Conservation (phyloP, 345 rosid species). For the rapeseed (Brassica napus) region Da-Ae NC_063445.1:19759001-19759500, state of each 20-base stretch:
- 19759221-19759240: not conserved
- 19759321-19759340: not conserved
- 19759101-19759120: not conserved
- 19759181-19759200: not conserved
- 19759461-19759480: no score
- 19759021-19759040: not conserved
- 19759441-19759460: no score
- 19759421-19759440: no score
- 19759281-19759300: not conserved
- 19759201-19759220: not conserved
- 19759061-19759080: not conserved
- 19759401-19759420: no score
- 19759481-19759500: no score
- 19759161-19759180: slow-evolving; percentile 22
- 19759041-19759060: not conserved
- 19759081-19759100: slow-evolving; percentile 5
- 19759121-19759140: not conserved
- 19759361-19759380: not conserved
- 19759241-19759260: not conserved
- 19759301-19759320: not conserved
- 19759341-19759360: not conserved
- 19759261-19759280: not conserved
- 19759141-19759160: not conserved
- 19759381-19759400: no score
- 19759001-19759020: not conserved